phyloP scores from a whole-genome alignment of 2,329 filamentous ascomycete species.

The Aspergillus versicolor region DNA sequence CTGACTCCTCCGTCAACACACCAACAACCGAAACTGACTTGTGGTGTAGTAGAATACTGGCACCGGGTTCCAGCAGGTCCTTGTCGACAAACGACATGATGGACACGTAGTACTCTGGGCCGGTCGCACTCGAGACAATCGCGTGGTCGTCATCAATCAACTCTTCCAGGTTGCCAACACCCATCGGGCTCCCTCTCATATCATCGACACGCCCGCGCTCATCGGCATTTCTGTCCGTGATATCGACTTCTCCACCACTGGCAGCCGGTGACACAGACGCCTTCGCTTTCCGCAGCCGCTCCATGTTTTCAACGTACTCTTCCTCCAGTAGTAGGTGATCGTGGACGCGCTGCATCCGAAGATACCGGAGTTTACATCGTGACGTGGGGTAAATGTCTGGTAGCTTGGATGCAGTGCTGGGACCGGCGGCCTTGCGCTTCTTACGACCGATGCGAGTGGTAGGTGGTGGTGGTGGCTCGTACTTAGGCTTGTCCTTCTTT shows the following conservation, averaged over 20 bases:
- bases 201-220: constrained; percentile 94
- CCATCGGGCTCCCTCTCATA: constrained; percentile 98
- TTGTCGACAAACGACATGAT: constrained; percentile 99
- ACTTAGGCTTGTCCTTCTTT: constrained; percentile 99
- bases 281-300: constrained; percentile 91
- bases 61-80: constrained; percentile 92
- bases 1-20: constrained; percentile 92
- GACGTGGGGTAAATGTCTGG: constrained; percentile 92
- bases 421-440: constrained; percentile 95
- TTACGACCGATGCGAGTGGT: constrained; percentile 96
- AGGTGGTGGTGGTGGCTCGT: constrained; percentile 94
- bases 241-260: constrained; percentile 66
- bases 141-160: constrained; percentile 99
- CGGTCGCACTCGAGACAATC: constrained; percentile 95
- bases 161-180: constrained; percentile 94
- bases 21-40: constrained; percentile 98
- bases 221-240: constrained; percentile 85
- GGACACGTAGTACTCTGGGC: constrained; percentile 97
- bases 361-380: constrained; percentile 92
- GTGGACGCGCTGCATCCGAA: constrained; percentile 98
- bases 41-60: constrained; percentile 92
- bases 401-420: constrained; percentile 92
- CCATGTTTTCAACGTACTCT: constrained; percentile 98
- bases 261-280: constrained; percentile 57
- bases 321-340: constrained; percentile 96